Evolutionary conservation across 495 filamentous ascomycete species (phyloP), one percentile per base, ranked within the genome.

Genomic region (Paragyromitra xinjiangensis): DNA sequence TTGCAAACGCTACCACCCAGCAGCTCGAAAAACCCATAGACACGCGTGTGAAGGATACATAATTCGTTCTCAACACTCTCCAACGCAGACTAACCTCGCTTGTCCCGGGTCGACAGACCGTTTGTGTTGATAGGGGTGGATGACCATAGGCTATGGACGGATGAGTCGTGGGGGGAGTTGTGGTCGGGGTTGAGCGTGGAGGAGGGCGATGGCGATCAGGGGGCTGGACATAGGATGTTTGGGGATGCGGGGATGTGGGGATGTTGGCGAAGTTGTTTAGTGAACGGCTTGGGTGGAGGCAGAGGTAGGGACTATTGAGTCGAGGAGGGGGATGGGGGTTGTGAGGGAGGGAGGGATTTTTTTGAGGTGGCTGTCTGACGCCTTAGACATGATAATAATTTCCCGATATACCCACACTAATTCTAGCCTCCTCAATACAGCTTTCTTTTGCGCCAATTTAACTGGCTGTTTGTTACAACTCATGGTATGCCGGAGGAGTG

Each of bases 51-150:
- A 19, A n/a, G 2, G 73, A 76, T 34, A 11, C 16, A 4, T 5
- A 26, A 7, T 73, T 55, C 37, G 75, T 85, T 1, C 78, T 87
- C 11, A 75, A 85, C 69, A 79, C 84, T 29, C 77, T 87, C 29
- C 29, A 34, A 3, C 29, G 12, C 37, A 64, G 29, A 71, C 79
- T 77, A 78, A 82, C 56, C 37, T 80, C 71, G 72, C 51, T 11
- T 40, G 70, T 83, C n/a, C 80, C 80, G 3, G 69, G 19, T 22
- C 8, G 11, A 37, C 5, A 48, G 83, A n/a, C 84, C 83, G 19
- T 84, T 85, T 59, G 63, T 86, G 45, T 42, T 85, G 11, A 79
- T 85, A 65, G 82, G 80, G 5, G 19, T 78, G 7, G 62, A 50
- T 19, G 81, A 76, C 11, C 67, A 82, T 34, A 81, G 55, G 2